phyloP scores from a whole-genome alignment of 495 filamentous ascomycete genomes.

The Hypoxylon intermedium region DNA sequence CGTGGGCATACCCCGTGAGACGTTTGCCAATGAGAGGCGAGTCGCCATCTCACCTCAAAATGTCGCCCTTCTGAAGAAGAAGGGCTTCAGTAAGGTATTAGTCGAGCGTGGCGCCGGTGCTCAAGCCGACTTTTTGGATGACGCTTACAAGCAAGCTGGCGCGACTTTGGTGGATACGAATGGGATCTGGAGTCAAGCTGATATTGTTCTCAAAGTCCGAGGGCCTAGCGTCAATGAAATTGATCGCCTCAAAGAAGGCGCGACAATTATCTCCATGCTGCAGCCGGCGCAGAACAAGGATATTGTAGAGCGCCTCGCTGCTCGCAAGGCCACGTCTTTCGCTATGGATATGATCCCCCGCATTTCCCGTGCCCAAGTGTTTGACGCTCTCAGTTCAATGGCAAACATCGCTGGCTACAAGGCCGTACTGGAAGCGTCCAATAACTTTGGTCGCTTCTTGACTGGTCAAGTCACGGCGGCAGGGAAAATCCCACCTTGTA shows the following conservation, averaged over 20 bases:
- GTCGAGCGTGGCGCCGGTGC: slow-evolving; percentile 78
- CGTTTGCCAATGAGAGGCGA: slow-evolving; percentile 72
- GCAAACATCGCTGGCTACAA: slow-evolving; percentile 90
- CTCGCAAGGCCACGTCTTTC: slow-evolving; percentile 69
- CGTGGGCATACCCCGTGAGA: slow-evolving; percentile 76
- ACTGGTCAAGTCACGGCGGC: slow-evolving; percentile 85
- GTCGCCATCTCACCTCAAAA: slow-evolving; percentile 83
- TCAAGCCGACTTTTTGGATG: slow-evolving; percentile 73
- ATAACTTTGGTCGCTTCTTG: slow-evolving; percentile 80
- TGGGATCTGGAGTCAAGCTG: slow-evolving; percentile 69
- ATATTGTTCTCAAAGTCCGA: slow-evolving; percentile 82
- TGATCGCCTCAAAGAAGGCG: slow-evolving; percentile 64
- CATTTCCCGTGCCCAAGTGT: slow-evolving; percentile 81
- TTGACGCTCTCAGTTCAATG: slow-evolving; percentile 84
- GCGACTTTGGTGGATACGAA: slow-evolving; percentile 70
- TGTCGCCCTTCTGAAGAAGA: slow-evolving; percentile 76
- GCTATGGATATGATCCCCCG: slow-evolving; percentile 87
- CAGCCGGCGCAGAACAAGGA: slow-evolving; percentile 75
- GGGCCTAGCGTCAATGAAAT: slow-evolving; percentile 71
- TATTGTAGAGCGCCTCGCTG: slow-evolving; percentile 70
- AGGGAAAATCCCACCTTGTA: slow-evolving; percentile 81
- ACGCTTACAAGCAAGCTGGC: slow-evolving; percentile 73
- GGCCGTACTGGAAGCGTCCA: slow-evolving; percentile 81
- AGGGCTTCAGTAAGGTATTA: slow-evolving; percentile 75
- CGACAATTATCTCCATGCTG: slow-evolving; percentile 76